Base-by-base conservation (phyloP, 805 yeast species). In the Metschnikowia picachoensis region DNA sequence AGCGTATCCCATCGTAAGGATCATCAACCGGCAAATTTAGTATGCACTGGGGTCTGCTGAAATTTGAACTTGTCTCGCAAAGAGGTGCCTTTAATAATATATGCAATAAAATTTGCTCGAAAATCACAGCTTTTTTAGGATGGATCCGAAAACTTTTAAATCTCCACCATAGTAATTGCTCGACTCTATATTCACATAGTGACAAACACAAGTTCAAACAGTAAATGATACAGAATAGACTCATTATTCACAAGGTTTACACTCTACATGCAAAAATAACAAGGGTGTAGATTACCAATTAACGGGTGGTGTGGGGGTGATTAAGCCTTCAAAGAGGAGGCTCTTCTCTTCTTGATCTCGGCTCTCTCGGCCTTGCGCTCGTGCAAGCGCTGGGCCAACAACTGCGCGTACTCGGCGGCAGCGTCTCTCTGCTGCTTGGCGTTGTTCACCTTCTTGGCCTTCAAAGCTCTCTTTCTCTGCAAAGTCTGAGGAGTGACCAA, bases 401-500 rank as follows among this genome's bases (percentile, higher is more conserved):
- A 82, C 80, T 91, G 96, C 72, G 97, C 95, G 85, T 94, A 94
- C 79, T 94, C 99, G 72, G 98, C 96, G 77, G 99, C 99, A 79
- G 96, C 97, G 77, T 94, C 98, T 89, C 96, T 90, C 80, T 90
- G 96, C 70, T 88, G 90, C 83, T 89, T 96, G 74, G 98, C 97
- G 77, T 88, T 87, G 81, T 83, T 87, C 74, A 87, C 79, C 86
- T 94, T 94, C 78, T 84, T 79, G 67, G 97, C 84, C 75, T 81
- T 87, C 74, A 87, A 85, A 73, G 88, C 91, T 80, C 97, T 87
- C 95, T 94, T 94, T 85, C 97, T 92, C 83, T 92, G 98, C 76
- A 94, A 83, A 71, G 89, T 86, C 80, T 94, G 97, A 75, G 99
- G 99, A 69, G 99, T 94, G 61, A 94, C 95, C 70, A 94, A 86